A percentile compares a stretch with the other conserved stretches of the same genome.
Conservation (phyloP, 371 early-diverging fungal species). For the Blakeslea trispora region DNA sequence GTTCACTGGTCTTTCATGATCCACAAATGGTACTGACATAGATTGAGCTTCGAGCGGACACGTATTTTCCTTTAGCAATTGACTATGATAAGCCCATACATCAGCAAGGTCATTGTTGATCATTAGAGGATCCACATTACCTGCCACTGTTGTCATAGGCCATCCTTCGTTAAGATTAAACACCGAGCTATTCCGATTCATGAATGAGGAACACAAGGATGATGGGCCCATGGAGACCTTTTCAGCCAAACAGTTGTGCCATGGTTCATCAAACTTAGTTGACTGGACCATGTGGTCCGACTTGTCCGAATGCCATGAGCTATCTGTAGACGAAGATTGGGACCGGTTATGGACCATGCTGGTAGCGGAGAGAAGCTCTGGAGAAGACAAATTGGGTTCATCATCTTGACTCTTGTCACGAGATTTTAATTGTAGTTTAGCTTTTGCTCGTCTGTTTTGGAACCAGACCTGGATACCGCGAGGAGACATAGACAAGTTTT, state of each 20-base stretch:
- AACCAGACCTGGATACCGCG: slow-evolving; percentile 92
- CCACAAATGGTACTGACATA: too few species aligned
- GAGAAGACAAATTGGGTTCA: background rate
- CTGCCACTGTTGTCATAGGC: background rate
- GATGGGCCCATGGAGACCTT: background rate
- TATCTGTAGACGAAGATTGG: background rate
- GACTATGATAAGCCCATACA: background rate
- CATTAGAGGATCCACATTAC: background rate
- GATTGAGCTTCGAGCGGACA: too few species aligned
- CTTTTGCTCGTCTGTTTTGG: slow-evolving; percentile 89
- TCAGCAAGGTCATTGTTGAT: background rate
- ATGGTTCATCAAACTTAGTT: background rate
- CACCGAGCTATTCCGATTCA: background rate
- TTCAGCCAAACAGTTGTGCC: background rate
- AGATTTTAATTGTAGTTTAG: slow-evolving; percentile 32
- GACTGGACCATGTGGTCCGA: background rate
- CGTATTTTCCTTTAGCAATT: too few species aligned
- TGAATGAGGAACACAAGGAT: background rate
- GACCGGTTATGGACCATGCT: background rate
- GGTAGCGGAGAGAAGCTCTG: background rate
- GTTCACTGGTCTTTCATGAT: background rate
- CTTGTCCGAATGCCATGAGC: background rate
- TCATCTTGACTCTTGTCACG: background rate
- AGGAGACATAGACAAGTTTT: slow-evolving; percentile 76
- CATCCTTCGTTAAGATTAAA: background rate